A percentile compares a stretch with the other conserved stretches of the same genome.
Evolutionary conservation across 306 rosid species (phyloP).

Genomic region (Glycine tomentella): DNA sequence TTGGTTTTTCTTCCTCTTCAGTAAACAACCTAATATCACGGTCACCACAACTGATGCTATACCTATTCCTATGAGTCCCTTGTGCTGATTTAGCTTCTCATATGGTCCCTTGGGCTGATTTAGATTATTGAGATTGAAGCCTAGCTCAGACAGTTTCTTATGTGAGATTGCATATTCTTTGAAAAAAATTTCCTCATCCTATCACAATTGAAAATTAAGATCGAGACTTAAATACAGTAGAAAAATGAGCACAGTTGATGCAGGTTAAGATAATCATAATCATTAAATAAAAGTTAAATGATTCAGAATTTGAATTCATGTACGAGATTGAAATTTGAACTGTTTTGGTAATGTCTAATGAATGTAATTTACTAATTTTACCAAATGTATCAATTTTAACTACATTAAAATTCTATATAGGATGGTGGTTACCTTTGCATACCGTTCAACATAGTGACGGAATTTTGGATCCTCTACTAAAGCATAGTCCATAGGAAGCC

Average conservation of each 20-base stretch:
- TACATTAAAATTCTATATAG: too few species aligned
- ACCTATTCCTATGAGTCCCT: neutral
- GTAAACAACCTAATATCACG: neutral
- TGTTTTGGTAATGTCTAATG: too few species aligned
- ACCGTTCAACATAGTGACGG: constrained; percentile 53
- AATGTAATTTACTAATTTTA: too few species aligned
- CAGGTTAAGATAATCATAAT: neutral
- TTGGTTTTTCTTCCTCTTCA: neutral
- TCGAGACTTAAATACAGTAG: neutral
- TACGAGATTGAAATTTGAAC: too few species aligned
- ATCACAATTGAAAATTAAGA: neutral
- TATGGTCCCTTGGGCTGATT: neutral
- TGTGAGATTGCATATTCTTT: constrained; percentile 70
- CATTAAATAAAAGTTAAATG: neutral
- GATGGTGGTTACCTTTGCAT: constrained; percentile 54
- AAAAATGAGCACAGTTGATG: neutral
- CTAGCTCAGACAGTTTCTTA: constrained; percentile 72
- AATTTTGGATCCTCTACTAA: constrained; percentile 60
- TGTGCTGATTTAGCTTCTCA: neutral
- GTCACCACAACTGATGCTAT: neutral
- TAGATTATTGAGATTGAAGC: constrained; percentile 46
- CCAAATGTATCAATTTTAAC: too few species aligned
- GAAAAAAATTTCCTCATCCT: constrained; percentile 72
- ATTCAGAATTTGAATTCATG: too few species aligned
- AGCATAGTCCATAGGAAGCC: constrained; percentile 71